Percentiles rank a stretch among this genome's conserved stretches.
Evolutionary conservation across 345 rosid genomes (phyloP).

Genomic region (Gossypium stocksii): DNA sequence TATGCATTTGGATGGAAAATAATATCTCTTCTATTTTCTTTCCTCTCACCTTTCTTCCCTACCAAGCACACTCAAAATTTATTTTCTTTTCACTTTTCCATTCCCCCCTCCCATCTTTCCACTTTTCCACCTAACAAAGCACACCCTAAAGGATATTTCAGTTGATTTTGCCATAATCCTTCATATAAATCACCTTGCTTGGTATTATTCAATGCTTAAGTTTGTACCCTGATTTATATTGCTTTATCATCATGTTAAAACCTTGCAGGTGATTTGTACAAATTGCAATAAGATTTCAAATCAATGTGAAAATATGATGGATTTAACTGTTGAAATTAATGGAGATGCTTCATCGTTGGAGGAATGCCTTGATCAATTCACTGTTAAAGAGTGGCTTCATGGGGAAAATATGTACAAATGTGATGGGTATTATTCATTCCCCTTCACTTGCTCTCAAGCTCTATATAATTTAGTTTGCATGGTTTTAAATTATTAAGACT

Average conservation of each 20-base stretch:
- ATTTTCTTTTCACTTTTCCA: too few relatives aligned
- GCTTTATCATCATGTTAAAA: slow-evolving; percentile 4
- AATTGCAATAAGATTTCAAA: slow-evolving; percentile 68
- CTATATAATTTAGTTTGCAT: slow-evolving; percentile 3
- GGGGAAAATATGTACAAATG: slow-evolving; percentile 98
- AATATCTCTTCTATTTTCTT: too few relatives aligned
- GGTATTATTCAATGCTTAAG: neutral
- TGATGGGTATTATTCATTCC: slow-evolving; percentile 57
- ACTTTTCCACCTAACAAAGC: too few relatives aligned
- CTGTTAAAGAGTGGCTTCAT: slow-evolving; percentile 78
- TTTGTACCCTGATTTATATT: slow-evolving; percentile 17
- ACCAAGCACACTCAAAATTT: too few relatives aligned
- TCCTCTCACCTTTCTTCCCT: too few relatives aligned
- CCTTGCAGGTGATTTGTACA: slow-evolving; percentile 66
- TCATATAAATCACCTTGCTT: neutral
- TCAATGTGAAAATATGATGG: slow-evolving; percentile 97
- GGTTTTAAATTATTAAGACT: neutral
- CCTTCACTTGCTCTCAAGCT: neutral
- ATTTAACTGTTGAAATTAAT: slow-evolving; percentile 88
- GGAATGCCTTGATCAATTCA: slow-evolving; percentile 91
- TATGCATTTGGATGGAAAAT: neutral
- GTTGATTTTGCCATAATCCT: slow-evolving; percentile 12
- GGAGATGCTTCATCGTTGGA: slow-evolving; percentile 88
- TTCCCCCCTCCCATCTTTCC: too few relatives aligned
- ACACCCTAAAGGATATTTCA: neutral